Percentiles rank a stretch among this genome's conserved stretches.
These are phyloP conservation scores for Agroathelia rolfsii DNA, from an alignment of 1,284 basidiomycete genomes.

Conservation along the genomic window DNA sequence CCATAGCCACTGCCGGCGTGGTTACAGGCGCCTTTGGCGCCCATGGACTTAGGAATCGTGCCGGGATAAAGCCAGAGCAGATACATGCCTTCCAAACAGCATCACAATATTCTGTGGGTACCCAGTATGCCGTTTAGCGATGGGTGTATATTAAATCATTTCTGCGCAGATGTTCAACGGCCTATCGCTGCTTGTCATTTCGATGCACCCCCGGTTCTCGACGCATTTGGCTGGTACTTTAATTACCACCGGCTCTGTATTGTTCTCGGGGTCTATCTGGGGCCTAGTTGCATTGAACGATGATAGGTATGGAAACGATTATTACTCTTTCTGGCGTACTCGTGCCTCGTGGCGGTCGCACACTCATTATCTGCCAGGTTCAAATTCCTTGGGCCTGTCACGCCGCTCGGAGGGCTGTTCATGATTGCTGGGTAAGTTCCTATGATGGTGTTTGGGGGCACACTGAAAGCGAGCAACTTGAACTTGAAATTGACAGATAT, in stretches of 20 bases:
- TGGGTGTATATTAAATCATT: constrained; percentile 5
- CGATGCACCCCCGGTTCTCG: constrained; percentile 61
- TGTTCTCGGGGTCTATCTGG: constrained; percentile 72
- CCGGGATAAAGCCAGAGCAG: constrained; percentile 40
- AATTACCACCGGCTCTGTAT: constrained; percentile 46
- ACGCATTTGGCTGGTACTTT: constrained; percentile 64
- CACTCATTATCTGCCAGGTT: constrained; percentile 31
- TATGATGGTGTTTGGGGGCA: not conserved
- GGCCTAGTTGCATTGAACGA: constrained; percentile 48
- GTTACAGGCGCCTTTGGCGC: constrained; percentile 61
- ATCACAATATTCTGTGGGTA: constrained; percentile 54
- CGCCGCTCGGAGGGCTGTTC: constrained; percentile 61
- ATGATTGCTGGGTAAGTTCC: constrained; percentile 71
- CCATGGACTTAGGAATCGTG: constrained; percentile 45
- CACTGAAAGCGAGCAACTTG: constrained; percentile 17
- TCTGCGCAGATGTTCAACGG: constrained; percentile 62
- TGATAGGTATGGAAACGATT: constrained; percentile 47
- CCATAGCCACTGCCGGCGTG: constrained; percentile 47
- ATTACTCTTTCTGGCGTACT: too few relatives aligned
- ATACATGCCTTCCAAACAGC: constrained; percentile 56
- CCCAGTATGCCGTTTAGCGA: not conserved
- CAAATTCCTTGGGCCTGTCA: constrained; percentile 61
- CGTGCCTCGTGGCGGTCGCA: constrained; percentile 5
- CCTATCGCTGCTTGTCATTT: constrained; percentile 60
- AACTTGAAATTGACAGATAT: constrained; percentile 37